Conservation (phyloP, 2,329 filamentous ascomycete species). For the Calonectria pseudoturangicola region DNA sequence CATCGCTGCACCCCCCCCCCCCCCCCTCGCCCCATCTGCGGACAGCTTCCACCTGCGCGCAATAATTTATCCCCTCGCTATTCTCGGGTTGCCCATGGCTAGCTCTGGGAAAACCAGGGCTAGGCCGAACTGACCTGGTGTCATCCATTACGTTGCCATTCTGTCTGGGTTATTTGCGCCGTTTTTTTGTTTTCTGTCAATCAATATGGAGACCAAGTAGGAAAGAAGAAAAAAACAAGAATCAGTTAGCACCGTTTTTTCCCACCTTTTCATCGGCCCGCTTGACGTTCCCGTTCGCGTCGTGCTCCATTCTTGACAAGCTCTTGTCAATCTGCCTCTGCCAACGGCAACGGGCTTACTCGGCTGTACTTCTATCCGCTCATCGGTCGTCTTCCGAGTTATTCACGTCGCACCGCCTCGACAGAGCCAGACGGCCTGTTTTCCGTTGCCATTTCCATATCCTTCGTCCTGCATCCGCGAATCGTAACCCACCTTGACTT, state of each 20-base stretch:
- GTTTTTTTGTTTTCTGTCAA: not conserved
- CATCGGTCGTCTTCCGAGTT: conserved; percentile 8
- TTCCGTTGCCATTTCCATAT: not conserved
- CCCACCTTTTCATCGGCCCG: conserved; percentile 48
- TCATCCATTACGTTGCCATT: conserved; percentile 13
- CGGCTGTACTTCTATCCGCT: conserved; percentile 21
- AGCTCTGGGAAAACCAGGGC: conserved; percentile 3
- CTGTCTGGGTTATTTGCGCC: not conserved
- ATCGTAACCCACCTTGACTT: not conserved
- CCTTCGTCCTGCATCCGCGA: conserved; percentile 5
- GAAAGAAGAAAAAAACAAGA: not conserved
- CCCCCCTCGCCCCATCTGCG: conserved; percentile 27
- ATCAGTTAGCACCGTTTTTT: conserved; percentile 31
- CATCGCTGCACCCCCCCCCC: conserved; percentile 45
- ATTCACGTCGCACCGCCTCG: conserved; percentile 1
- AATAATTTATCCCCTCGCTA: conserved; percentile 33
- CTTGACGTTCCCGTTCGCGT: conserved; percentile 38
- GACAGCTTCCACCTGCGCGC: conserved; percentile 19
- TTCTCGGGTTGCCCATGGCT: conserved; percentile 18
- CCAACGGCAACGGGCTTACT: conserved; percentile 10
- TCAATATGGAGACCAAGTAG: not conserved
- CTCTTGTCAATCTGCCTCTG: not conserved
- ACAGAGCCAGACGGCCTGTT: not conserved
- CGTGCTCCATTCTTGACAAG: not conserved
- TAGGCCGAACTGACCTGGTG: conserved; percentile 11